These are phyloP conservation scores for Trichoderma breve DNA, from an alignment of 2,329 filamentous ascomycete genomes.

Conservation along the genomic window DNA sequence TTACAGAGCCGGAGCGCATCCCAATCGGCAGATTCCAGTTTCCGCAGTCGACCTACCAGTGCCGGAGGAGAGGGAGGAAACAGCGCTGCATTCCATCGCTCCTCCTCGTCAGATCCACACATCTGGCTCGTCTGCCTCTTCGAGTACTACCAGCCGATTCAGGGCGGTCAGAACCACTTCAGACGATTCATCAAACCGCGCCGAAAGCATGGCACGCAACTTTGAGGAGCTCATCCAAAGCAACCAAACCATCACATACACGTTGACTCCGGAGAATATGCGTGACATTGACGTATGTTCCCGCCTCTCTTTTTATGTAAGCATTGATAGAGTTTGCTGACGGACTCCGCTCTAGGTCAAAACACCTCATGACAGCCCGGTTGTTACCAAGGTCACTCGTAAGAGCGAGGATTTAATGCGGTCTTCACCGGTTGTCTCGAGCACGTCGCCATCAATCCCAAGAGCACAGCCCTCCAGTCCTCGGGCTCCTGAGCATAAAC, in stretches of 20 bases:
- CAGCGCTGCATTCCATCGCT: constrained; percentile 25
- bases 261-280: constrained; percentile 76
- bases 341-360: constrained; percentile 32
- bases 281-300: constrained; percentile 68
- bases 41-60: constrained; percentile 40
- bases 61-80: constrained; percentile 37
- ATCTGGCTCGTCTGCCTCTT: constrained; percentile 51
- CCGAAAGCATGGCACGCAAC: constrained; percentile 62
- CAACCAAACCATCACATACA: constrained; percentile 79
- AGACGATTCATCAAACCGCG: constrained; percentile 48
- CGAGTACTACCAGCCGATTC: constrained; percentile 39
- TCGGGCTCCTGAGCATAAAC: constrained; percentile 20
- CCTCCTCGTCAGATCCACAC: constrained; percentile 43
- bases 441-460: constrained; percentile 29
- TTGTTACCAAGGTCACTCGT: constrained; percentile 40
- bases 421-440: constrained; percentile 35
- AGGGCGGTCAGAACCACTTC: constrained; percentile 55
- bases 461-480: constrained; percentile 8
- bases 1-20: constrained; percentile 30
- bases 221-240: constrained; percentile 80
- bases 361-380: constrained; percentile 44
- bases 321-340: constrained; percentile 18
- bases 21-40: constrained; percentile 28
- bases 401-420: constrained; percentile 48
- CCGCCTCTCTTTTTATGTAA: not conserved